Percentiles rank a stretch among this genome's conserved stretches.
phyloP scores from a whole-genome alignment of 805 yeast species.

The Wickerhamomyces chambardii region DNA sequence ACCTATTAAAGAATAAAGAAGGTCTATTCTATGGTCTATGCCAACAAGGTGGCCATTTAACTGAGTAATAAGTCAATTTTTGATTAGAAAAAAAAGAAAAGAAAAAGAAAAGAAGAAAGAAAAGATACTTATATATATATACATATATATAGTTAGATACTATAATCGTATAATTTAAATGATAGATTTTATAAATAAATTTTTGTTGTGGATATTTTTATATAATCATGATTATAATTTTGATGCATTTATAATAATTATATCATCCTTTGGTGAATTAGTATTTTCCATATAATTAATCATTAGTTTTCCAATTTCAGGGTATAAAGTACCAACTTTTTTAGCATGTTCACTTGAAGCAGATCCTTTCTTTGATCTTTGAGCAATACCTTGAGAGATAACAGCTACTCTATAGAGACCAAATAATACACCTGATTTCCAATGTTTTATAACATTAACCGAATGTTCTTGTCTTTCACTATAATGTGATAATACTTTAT shows the following conservation, averaged over 20 bases:
- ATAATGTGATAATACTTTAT: slow-evolving; percentile 6
- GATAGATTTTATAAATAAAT: too few species aligned
- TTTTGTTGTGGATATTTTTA: too few species aligned
- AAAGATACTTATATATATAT: too few species aligned
- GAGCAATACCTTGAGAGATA: slow-evolving; percentile 54
- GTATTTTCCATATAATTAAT: slow-evolving; percentile 1
- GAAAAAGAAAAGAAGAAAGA: too few species aligned
- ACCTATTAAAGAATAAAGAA: slow-evolving; percentile 52
- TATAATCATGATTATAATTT: too few species aligned
- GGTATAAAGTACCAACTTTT: slow-evolving; percentile 23
- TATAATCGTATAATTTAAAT: too few species aligned
- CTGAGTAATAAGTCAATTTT: background rate
- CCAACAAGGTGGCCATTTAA: slow-evolving; percentile 35
- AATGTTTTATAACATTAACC: slow-evolving; percentile 23
- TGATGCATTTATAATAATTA: too few species aligned
- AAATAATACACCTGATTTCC: slow-evolving; percentile 47
- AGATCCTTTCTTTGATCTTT: slow-evolving; percentile 40
- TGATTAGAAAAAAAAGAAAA: background rate
- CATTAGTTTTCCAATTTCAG: slow-evolving; percentile 21
- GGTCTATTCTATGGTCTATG: slow-evolving; percentile 66
- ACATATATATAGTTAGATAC: too few species aligned
- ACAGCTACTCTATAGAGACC: slow-evolving; percentile 47
- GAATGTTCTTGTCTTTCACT: too few species aligned
- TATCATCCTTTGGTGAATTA: too few species aligned
- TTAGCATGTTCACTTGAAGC: slow-evolving; percentile 46